phyloP scores from a whole-genome alignment of 2,329 filamentous ascomycete genomes.

The Claviceps fusiformis region DNA sequence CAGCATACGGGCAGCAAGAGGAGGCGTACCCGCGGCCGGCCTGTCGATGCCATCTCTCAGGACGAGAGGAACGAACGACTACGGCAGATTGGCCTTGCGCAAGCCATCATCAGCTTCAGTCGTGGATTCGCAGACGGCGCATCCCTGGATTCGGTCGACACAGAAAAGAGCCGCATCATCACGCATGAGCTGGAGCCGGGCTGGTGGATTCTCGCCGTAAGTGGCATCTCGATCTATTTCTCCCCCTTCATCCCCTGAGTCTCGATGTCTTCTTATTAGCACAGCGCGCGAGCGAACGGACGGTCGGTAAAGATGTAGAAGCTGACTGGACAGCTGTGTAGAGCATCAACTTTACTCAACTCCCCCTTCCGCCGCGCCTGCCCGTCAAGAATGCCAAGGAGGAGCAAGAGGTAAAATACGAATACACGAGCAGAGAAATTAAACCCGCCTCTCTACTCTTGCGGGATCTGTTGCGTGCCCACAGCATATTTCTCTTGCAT shows the following conservation, averaged over 20 bases:
- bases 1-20: constrained; percentile 26
- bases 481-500: constrained; percentile 75
- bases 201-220: constrained; percentile 91
- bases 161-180: constrained; percentile 73
- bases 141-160: constrained; percentile 75
- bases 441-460: constrained; percentile 67
- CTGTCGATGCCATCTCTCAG: constrained; percentile 31
- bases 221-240: constrained; percentile 17
- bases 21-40: constrained; percentile 27
- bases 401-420: constrained; percentile 34
- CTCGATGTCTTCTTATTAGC: neutral
- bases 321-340: constrained; percentile 6
- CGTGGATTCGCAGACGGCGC: constrained; percentile 70
- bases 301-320: neutral
- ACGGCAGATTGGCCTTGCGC: constrained; percentile 86
- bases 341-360: constrained; percentile 61
- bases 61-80: constrained; percentile 75
- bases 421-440: constrained; percentile 85
- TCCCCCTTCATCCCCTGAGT: no score
- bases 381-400: constrained; percentile 24
- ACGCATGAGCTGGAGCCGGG: constrained; percentile 75
- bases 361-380: constrained; percentile 46
- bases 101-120: constrained; percentile 91
- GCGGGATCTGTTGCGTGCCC: constrained; percentile 69
- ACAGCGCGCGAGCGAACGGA: neutral